A percentile compares a stretch with the other conserved stretches of the same genome.
Conservation (phyloP, 371 early-diverging fungal genomes). For the Mucor saturninus region DNA sequence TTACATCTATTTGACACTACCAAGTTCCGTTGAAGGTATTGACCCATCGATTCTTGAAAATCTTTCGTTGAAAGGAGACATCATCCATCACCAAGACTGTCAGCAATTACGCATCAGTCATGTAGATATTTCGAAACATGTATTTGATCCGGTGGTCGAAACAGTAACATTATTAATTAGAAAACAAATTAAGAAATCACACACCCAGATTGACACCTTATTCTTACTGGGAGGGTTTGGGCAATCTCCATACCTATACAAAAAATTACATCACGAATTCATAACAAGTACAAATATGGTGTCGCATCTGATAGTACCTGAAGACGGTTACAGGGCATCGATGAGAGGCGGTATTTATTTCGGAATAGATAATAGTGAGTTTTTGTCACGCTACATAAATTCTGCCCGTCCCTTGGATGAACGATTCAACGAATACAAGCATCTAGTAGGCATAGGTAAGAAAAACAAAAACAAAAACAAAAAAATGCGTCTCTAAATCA, state of each 20-base stretch:
- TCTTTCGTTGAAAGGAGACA: not conserved
- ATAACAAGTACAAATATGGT: not conserved
- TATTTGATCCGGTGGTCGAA: slow-evolving; percentile 47
- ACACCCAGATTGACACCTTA: slow-evolving; percentile 28
- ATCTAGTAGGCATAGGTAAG: not conserved
- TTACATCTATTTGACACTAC: slow-evolving; percentile 4
- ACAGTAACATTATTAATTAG: slow-evolving; percentile 36
- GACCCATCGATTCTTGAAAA: not conserved
- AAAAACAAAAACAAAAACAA: no score
- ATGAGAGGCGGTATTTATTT: slow-evolving; percentile 9
- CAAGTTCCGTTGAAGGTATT: not conserved
- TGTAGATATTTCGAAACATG: slow-evolving; percentile 23
- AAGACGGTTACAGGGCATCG: slow-evolving; percentile 7
- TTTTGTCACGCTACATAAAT: not conserved
- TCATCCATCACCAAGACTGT: not conserved
- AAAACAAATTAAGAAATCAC: slow-evolving; percentile 30
- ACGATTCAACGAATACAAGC: not conserved
- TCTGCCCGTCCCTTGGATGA: not conserved
- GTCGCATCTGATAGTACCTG: slow-evolving; percentile 4
- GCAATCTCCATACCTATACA: slow-evolving; percentile 39
- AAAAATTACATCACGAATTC: slow-evolving; percentile 34
- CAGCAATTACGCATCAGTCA: slow-evolving; percentile 1
- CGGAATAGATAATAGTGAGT: not conserved
- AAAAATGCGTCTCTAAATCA: no score
- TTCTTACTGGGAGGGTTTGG: slow-evolving; percentile 54